Percentiles rank a stretch among this genome's conserved stretches.
These are phyloP conservation scores for Haematococcus lacustris DNA, from an alignment of 139 green algal genomes.

Conservation along the genomic window DNA sequence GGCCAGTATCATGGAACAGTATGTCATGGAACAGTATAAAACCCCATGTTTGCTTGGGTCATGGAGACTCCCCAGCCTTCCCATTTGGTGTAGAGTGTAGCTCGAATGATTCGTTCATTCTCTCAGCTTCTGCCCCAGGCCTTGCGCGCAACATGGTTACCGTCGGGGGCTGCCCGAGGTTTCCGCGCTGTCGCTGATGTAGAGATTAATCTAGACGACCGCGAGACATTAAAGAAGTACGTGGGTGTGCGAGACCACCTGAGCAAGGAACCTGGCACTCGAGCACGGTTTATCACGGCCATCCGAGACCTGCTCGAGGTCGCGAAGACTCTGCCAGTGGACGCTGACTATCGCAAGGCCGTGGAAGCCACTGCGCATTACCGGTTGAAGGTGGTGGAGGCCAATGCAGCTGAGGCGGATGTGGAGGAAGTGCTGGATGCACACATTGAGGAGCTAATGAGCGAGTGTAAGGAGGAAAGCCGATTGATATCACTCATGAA, in stretches of 20 bases:
- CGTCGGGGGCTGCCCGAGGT: no score
- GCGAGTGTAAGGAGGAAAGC: constrained; percentile 41
- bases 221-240: constrained; percentile 40
- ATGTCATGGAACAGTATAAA: no score
- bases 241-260: constrained; percentile 39
- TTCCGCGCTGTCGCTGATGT: constrained; percentile 38
- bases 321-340: constrained; percentile 27
- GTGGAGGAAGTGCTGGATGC: constrained; percentile 52
- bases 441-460: constrained; percentile 51
- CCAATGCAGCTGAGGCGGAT: constrained; percentile 38
- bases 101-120: no score
- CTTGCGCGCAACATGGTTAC: no score
- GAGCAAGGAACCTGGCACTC: constrained; percentile 25
- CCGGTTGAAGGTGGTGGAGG: constrained; percentile 36
- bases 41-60: no score
- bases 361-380: constrained; percentile 38
- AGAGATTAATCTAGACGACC: constrained; percentile 35
- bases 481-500: constrained; percentile 32
- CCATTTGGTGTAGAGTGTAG: no score
- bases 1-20: no score
- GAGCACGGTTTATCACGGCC: constrained; percentile 23
- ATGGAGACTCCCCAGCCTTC: no score
- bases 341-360: constrained; percentile 35
- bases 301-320: constrained; percentile 19
- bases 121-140: no score